Evolutionary conservation across 805 yeast genomes (phyloP), one percentile per base, ranked within the genome.

Genomic region (Ogataea wickerhamii): DNA sequence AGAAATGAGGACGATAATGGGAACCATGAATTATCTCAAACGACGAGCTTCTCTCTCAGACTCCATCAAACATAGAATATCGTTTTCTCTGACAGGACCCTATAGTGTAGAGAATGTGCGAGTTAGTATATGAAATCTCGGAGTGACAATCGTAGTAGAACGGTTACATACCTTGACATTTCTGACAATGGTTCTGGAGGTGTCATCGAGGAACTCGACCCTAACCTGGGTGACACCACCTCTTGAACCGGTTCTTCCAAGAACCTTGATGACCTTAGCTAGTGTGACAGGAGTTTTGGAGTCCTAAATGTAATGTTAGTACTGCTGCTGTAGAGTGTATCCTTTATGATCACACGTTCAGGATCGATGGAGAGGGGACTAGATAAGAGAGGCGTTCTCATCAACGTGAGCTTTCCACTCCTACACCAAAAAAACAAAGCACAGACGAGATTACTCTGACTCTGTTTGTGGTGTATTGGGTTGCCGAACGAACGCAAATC

Each of bases 191-290:
- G 93, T 83, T 80, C 96, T 85, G 73, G 93, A 77, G 66, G 89
- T 77, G 71, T 87, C 96, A 67, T 87, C 96, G 70, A 87, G 77
- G 82, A 87, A 87, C 75, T 87, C 95, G 67, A 87, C 96, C 74
- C 96, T 87, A 74, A 87, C 96, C 76, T 87, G 96, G 76, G 95
- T 87, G 74, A 87, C 96, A 80, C 96, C 96, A 85, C 98, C 98
- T 79, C 98, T 91, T 72, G 98, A 91, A 72, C 98, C 98, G 83
- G 98, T 91, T 78, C 98, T 91, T 73, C 98, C 98, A 75, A 91
- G 82, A 73, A 91, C 98, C 80, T 91, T 93, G 76, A 87, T 87
- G 70, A 91, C 98, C 82, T 91, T 91, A 71, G 98, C 98, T 75
- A 91, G 87, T 79, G 96, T 93, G 67, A 91, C 97, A 70, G 96